Evolutionary conservation across 2,329 filamentous ascomycete genomes (phyloP), one percentile per base, ranked within the genome.

Genomic region (Fusarium ramigenum): DNA sequence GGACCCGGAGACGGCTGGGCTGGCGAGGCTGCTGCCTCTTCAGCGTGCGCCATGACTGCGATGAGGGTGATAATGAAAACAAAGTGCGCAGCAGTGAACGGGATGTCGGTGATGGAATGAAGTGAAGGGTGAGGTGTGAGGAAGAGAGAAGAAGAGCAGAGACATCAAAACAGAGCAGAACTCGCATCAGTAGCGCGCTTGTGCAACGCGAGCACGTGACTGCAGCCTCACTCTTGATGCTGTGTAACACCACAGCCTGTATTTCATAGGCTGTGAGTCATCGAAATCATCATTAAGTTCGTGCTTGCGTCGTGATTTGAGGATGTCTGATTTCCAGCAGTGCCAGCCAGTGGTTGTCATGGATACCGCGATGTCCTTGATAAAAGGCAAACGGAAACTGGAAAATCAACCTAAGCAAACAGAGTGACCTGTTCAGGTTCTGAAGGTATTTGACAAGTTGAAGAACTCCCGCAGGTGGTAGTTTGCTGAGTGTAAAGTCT

Each of bases 341-440:
- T 54, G 50, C 21, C 23, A 16, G 34, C 23, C 23, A 28, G 19
- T 39, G 50, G 50, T 18, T 28, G 50, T 21, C 19, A 28, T 53
- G 23, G 23, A 53, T 39, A 42, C 50, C 36, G 19, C 11, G 19
- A 42, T n/a, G 15, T 18, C 10, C 18, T 25, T 18, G 2, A 18
- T 1, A 5, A 30, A 54, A 9, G 25, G 4, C 50, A 28, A n/a
- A 9, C 9, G 3, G 7, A 21, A 21, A 36, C 1, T 52, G 12
- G 9, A 25, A 36, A 52, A 25, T 25, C 5, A 23, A 40, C 7
- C 4, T 9, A 25, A 34, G 14, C 2, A 34, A 14, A 19, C n/a
- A 9, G 11, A 11, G 14, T 15, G n/a, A 5, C 7, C 3, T 6
- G 4, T 12, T 39, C 3, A 1, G 19, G 1, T 21, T n/a, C 23